Conservation (phyloP, 2,329 filamentous ascomycete species). For the Aspergillus sp. region DNA sequence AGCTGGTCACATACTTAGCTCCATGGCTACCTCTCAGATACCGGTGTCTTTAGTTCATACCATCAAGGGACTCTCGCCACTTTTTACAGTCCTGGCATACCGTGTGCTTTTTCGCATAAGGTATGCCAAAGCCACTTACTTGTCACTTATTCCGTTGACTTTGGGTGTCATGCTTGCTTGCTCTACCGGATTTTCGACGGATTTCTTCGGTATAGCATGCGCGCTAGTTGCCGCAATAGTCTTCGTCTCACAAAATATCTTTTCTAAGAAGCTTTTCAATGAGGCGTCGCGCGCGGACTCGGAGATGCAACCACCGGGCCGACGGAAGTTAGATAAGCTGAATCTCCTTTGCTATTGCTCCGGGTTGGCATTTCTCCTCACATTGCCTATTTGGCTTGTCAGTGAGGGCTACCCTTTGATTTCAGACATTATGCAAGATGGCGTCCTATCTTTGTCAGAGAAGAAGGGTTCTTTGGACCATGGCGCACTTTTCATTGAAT, state of each 20-base stretch:
- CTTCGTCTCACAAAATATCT: slow-evolving; percentile 97
- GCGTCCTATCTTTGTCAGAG: slow-evolving; percentile 70
- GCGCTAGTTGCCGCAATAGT: slow-evolving; percentile 86
- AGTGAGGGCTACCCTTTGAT: slow-evolving; percentile 77
- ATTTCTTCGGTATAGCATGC: slow-evolving; percentile 84
- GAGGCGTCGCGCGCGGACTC: slow-evolving; percentile 81
- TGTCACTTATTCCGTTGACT: slow-evolving; percentile 86
- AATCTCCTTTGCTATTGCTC: slow-evolving; percentile 98
- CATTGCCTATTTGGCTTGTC: slow-evolving; percentile 88
- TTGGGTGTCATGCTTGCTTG: slow-evolving; percentile 94
- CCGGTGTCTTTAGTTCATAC: slow-evolving; percentile 96
- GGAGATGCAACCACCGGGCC: slow-evolving; percentile 57
- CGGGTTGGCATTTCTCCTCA: slow-evolving; percentile 82
- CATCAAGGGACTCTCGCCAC: slow-evolving; percentile 92
- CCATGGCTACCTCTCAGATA: slow-evolving; percentile 88
- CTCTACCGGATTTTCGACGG: slow-evolving; percentile 82
- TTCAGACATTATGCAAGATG: slow-evolving; percentile 73
- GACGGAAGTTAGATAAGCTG: slow-evolving; percentile 87
- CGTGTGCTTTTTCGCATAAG: slow-evolving; percentile 81
- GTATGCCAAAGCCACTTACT: slow-evolving; percentile 81
- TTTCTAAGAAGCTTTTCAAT: slow-evolving; percentile 96
- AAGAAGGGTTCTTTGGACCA: slow-evolving; percentile 69
- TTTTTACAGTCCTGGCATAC: slow-evolving; percentile 94
- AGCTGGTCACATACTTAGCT: slow-evolving; percentile 86
- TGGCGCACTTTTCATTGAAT: slow-evolving; percentile 66